Percentiles rank a stretch among this genome's conserved stretches.
Conservation (phyloP, 352 stramenopile species). For the Phytophthora europaea region DNA sequence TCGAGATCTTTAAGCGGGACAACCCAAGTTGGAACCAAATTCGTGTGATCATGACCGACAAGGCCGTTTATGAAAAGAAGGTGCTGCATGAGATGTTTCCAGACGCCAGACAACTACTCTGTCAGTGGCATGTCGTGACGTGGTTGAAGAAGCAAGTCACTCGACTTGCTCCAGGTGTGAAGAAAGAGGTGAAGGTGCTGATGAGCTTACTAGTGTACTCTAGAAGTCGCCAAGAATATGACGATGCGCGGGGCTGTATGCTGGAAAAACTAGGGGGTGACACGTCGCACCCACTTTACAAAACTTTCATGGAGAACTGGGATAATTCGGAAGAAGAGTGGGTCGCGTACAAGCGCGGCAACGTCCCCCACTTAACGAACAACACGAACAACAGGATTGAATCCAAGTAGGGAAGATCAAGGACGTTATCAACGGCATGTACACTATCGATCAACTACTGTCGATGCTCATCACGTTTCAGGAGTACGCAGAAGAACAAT, state of each 20-base stretch:
- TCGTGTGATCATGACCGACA: background rate
- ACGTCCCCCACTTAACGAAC: slow-evolving; percentile 13
- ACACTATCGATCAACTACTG: slow-evolving; percentile 3
- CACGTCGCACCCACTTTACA: background rate
- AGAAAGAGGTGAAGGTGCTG: slow-evolving; percentile 11
- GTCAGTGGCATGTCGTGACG: slow-evolving; percentile 21
- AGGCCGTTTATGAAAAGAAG: background rate
- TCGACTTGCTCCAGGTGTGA: background rate
- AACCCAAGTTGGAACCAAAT: background rate
- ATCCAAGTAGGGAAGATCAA: slow-evolving; percentile 22
- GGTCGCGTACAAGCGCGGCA: slow-evolving; percentile 10
- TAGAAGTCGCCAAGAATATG: background rate
- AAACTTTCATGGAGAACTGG: background rate
- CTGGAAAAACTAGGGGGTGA: background rate
- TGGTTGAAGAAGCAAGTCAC: slow-evolving; percentile 19
- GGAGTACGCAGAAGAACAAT: slow-evolving; percentile 17
- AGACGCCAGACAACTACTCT: slow-evolving; percentile 9
- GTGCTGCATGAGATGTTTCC: background rate
- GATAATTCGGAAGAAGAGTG: slow-evolving; percentile 13
- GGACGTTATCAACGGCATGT: slow-evolving; percentile 4
- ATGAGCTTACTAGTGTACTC: slow-evolving; percentile 13
- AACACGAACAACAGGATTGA: slow-evolving; percentile 28
- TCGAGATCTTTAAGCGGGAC: background rate
- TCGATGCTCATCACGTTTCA: slow-evolving; percentile 11
- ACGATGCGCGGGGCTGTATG: background rate